Evolutionary conservation across 768 basidiomycete genomes (phyloP).

Genomic region (Mycena venus): DNA sequence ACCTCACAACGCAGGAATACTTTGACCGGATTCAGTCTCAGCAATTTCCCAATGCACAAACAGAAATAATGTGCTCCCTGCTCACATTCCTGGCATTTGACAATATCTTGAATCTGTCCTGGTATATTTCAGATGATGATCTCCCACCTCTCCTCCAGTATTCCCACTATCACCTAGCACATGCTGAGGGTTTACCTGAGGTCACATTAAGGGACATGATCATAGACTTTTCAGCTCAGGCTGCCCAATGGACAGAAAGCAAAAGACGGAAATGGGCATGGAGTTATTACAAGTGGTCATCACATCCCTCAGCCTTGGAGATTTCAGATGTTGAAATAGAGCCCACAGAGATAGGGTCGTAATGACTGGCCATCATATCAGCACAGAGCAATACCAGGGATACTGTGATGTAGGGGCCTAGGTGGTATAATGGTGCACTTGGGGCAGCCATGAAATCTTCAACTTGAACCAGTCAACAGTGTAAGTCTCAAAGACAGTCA

Average conservation of each 20-base stretch:
- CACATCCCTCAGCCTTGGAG: neutral
- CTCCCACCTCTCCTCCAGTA: neutral
- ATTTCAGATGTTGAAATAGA: no score
- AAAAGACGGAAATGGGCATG: neutral
- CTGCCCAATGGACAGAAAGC: neutral
- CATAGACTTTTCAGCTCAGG: neutral
- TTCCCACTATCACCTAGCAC: neutral
- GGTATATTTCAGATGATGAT: neutral
- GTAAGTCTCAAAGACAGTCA: no score
- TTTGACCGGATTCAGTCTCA: neutral
- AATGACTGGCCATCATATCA: no score
- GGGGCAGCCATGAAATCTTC: no score
- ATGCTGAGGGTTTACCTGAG: neutral
- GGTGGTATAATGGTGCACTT: no score
- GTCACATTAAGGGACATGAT: neutral
- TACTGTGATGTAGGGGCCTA: no score
- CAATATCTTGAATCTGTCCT: neutral
- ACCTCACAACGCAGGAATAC: neutral
- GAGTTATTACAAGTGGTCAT: neutral
- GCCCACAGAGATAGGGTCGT: no score
- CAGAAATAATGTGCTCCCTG: neutral
- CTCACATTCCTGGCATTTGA: neutral
- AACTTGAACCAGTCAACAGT: no score
- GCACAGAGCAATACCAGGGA: no score
- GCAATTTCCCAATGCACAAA: neutral